Evolutionary conservation across 768 basidiomycete species (phyloP), one percentile per base, ranked within the genome.

Genomic region (Termitomyces sp.): DNA sequence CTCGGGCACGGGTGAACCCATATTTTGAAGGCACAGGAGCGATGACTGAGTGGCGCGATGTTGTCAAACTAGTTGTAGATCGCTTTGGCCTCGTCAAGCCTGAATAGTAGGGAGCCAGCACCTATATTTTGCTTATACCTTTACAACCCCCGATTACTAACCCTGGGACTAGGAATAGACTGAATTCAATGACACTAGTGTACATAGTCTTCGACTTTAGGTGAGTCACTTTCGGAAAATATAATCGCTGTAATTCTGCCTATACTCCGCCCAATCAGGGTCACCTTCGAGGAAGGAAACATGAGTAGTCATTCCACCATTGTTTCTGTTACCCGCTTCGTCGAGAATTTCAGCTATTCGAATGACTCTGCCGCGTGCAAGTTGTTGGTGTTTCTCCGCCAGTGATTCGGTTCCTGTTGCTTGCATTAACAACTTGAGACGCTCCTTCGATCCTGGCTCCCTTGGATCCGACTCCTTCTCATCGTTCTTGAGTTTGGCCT

Each of bases 11-110:
- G 22, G 22, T 35, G 41, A 43, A n/a, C 60, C 35, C 18, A 40
- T 49, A 35, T 28, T 57, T 36, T 38, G 5, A 22, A 94, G 94
- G 94, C 6, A 62, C 91, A 0, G 96, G 96, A 13, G 96, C 95
- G 2, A 98, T 98, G 96, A 88, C 89, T 1, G 95, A 98, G 65
- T 98, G 96, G 96, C 79, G 75, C 47, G 94, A 98, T 50, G 90
- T 98, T 35, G 89, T 92, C 22, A 69, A 80, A 52, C 77, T 88
- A 35, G 89, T 90, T 7, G 86, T 86, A 5, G 79, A 85, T 51
- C 69, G 60, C 43, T 88, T 86, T 54, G 59, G 67, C 20, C 72
- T 79, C 28, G 35, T 40, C n/a, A 38, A 36, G 20, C 55, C 38
- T 24, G 58, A 38, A 38, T 38, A 44, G 9, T 22, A 44, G 11